Conservation (phyloP, 2,329 filamentous ascomycete species). For the Lachnellula hyalina region DNA sequence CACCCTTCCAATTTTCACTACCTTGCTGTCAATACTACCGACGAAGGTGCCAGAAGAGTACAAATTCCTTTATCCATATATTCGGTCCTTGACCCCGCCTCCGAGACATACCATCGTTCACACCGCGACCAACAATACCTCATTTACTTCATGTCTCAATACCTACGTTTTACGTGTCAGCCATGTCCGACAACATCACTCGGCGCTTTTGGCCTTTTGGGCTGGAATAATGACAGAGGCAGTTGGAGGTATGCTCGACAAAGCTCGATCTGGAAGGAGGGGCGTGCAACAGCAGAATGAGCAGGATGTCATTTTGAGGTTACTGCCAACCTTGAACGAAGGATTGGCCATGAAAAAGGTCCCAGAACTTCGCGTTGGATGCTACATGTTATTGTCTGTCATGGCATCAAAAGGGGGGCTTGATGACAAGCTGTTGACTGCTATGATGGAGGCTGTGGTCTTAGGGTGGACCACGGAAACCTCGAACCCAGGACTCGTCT, state of each 20-base stretch:
- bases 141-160: conserved; percentile 73
- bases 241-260: conserved; percentile 75
- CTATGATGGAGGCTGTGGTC: conserved; percentile 84
- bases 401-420: conserved; percentile 78
- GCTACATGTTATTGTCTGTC: conserved; percentile 86
- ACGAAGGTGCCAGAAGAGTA: conserved; percentile 67
- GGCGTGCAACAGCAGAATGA: conserved; percentile 75
- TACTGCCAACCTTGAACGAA: conserved; percentile 66
- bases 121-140: conserved; percentile 71
- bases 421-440: conserved; percentile 72
- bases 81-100: conserved; percentile 67
- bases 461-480: conserved; percentile 72
- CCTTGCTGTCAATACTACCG: conserved; percentile 81
- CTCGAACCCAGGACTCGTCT: conserved; percentile 67
- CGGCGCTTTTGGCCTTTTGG: conserved; percentile 83
- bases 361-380: conserved; percentile 75
- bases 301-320: conserved; percentile 67
- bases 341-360: conserved; percentile 71
- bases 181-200: conserved; percentile 65
- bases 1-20: conserved; percentile 75
- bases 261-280: conserved; percentile 66
- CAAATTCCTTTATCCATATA: conserved; percentile 81
- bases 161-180: conserved; percentile 72
- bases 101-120: conserved; percentile 80
- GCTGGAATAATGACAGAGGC: conserved; percentile 82